Base-by-base conservation (phyloP, 139 green algal species). In the Asterochloris erici region DNA sequence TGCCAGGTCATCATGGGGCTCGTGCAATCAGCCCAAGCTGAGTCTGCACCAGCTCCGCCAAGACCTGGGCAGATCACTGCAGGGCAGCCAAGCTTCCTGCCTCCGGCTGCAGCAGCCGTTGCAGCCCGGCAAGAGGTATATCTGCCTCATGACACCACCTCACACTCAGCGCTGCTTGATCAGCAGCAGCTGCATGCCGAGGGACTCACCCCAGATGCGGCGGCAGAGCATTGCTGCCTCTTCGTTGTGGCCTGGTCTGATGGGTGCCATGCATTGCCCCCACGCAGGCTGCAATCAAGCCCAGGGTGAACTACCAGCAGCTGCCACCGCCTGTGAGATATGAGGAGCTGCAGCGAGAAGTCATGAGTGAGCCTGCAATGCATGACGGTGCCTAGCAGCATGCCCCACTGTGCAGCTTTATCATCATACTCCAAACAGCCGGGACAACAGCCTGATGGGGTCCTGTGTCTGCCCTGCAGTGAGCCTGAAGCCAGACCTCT, bases 401-500 rank as follows among this genome's bases (percentile, higher is more conserved):
- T 26, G 23, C 28, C 24, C 73, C 47, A 16, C 21, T 15, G 13
- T 79, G 10, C 11, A 29, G 11, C 14, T 68, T 66, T 27, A 21
- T 79, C 74, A 38, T 69, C 0, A 81, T 9, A 10, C 11, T 62
- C 63, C 38, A 19, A 63, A 12, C 63, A 74, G 64, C 11, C 23
- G 15, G 17, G 14, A n/a, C 17, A 15, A 27, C 19, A 71, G 66
- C 17, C 66, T 71, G 66, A 71, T 54, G 38, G 38, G 66, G 66
- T 26, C 17, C 66, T 71, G 4, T 71, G 21, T 71, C 26, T 11
- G 0, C 12, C 14, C 69, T 81, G 84, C 93, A 97, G 95, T 98
- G 91, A 93, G 91, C 1, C 90, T 99, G 12, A 98, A 98, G 89
- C 97, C 97, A 1, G 97, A 99, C 63, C 77, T 93, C 13, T 99